Evolutionary conservation across 768 basidiomycete species (phyloP).

Genomic region (Leccinum disarticulatum): DNA sequence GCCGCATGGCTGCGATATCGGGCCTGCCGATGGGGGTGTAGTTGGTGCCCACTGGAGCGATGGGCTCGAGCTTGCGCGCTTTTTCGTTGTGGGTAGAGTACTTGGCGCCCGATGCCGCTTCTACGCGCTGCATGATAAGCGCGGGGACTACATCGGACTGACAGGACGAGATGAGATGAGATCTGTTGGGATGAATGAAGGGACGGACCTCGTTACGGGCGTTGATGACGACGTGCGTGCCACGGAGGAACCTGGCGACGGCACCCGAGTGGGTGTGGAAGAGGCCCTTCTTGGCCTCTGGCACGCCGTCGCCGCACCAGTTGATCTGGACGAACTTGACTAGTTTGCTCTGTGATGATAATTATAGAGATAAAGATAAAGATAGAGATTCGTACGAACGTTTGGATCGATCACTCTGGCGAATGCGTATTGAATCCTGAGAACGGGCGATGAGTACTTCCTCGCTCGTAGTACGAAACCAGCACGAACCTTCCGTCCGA

Average conservation of each 20-base stretch:
- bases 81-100: constrained; percentile 83
- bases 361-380: not conserved
- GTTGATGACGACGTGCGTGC: constrained; percentile 81
- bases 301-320: constrained; percentile 98
- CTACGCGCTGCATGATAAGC: constrained; percentile 83
- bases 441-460: not conserved
- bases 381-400: constrained; percentile 41
- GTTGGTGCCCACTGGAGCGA: constrained; percentile 75
- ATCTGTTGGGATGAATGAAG: not conserved
- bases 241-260: constrained; percentile 77
- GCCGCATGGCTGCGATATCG: constrained; percentile 63
- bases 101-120: constrained; percentile 85
- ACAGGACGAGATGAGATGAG: not conserved
- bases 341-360: constrained; percentile 59
- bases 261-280: constrained; percentile 86
- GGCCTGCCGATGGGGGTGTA: constrained; percentile 76
- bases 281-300: constrained; percentile 86
- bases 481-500: constrained; percentile 78
- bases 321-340: constrained; percentile 94
- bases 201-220: constrained; percentile 78
- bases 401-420: constrained; percentile 82
- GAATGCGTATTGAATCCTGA: constrained; percentile 93
- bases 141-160: constrained; percentile 80
- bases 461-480: not conserved
- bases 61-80: constrained; percentile 72